These are phyloP conservation scores for Boletellus deceptivus DNA, from an alignment of 1,284 basidiomycete genomes.

Conservation along the genomic window DNA sequence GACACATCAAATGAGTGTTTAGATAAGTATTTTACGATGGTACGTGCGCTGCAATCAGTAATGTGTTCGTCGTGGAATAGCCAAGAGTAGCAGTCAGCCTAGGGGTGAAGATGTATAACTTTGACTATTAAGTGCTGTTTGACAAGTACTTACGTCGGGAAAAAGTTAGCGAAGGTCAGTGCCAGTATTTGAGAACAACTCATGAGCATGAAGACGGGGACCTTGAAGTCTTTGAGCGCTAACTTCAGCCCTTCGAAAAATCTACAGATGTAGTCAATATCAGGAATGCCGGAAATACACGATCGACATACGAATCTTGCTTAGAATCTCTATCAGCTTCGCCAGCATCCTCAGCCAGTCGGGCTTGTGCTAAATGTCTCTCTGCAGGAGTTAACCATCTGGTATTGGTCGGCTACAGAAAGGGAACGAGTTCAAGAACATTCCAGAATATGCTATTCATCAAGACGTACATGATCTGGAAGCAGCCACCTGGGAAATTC, in stretches of 20 bases:
- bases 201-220: constrained; percentile 61
- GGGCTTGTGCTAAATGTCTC: constrained; percentile 61
- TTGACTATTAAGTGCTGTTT: not conserved
- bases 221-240: constrained; percentile 65
- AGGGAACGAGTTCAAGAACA: not conserved
- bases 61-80: constrained; percentile 58
- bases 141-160: constrained; percentile 53
- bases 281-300: not conserved
- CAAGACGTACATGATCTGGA: constrained; percentile 49
- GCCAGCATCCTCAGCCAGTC: constrained; percentile 74
- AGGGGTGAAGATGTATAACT: not conserved
- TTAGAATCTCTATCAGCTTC: constrained; percentile 62
- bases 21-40: constrained; percentile 13
- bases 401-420: constrained; percentile 59
- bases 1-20: not conserved
- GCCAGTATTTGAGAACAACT: constrained; percentile 55
- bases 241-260: constrained; percentile 53
- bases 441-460: not conserved
- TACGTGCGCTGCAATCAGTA: constrained; percentile 63
- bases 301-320: constrained; percentile 49
- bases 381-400: constrained; percentile 61
- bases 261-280: constrained; percentile 32
- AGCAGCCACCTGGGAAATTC: constrained; percentile 43
- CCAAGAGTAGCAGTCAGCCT: constrained; percentile 68
- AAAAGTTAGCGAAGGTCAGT: constrained; percentile 72